A percentile compares a stretch with the other conserved stretches of the same genome.
Evolutionary conservation across 768 basidiomycete genomes (phyloP).

Genomic region (Pleurotus eryngii): DNA sequence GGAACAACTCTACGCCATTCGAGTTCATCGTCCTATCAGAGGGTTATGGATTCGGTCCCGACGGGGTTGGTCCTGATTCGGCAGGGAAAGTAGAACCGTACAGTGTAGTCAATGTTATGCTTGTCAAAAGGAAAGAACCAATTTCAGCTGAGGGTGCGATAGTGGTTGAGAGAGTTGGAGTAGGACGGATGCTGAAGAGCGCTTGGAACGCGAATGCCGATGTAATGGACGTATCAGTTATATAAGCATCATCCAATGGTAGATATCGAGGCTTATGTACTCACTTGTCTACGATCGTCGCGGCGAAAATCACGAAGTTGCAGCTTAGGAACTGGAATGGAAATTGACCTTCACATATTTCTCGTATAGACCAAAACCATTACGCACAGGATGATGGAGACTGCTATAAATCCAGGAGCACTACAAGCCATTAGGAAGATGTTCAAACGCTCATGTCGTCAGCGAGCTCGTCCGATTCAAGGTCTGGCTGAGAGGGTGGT

Average conservation of each 20-base stretch:
- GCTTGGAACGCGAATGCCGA: not conserved
- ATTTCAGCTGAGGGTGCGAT: not conserved
- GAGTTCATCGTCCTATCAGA: conserved; percentile 1
- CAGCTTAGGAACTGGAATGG: too few species aligned
- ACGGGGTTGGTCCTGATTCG: not conserved
- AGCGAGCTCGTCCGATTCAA: too few species aligned
- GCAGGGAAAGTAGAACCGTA: not conserved
- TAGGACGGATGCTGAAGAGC: conserved; percentile 1
- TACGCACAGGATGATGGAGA: too few species aligned
- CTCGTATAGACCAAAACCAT: too few species aligned
- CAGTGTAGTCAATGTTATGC: not conserved
- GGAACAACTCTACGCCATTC: not conserved
- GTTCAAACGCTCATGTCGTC: too few species aligned
- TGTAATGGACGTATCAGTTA: not conserved
- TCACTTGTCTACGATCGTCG: too few species aligned
- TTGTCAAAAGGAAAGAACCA: not conserved
- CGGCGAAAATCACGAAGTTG: too few species aligned
- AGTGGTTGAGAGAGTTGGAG: not conserved
- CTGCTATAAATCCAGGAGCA: too few species aligned
- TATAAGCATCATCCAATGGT: not conserved
- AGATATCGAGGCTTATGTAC: too few species aligned
- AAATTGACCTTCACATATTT: too few species aligned
- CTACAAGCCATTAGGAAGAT: too few species aligned
- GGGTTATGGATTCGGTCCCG: not conserved
- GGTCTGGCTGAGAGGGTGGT: too few species aligned